These are phyloP conservation scores for Thalassiosira livingstoniorum DNA, from an alignment of 352 stramenopile genomes.

Conservation along the genomic window DNA sequence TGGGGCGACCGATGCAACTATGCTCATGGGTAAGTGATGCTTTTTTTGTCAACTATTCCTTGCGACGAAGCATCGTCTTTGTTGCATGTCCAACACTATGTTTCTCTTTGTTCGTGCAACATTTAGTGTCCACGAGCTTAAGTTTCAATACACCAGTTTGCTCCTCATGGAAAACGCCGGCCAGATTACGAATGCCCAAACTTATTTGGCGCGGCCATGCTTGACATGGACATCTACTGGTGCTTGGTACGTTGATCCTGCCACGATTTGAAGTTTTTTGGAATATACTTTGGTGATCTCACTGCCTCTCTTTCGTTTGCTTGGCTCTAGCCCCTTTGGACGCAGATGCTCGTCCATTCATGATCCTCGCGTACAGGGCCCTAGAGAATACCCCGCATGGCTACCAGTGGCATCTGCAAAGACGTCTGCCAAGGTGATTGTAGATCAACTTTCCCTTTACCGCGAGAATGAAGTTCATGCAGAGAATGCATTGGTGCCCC, in stretches of 20 bases:
- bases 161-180: constrained; percentile 51
- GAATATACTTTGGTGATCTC: constrained; percentile 7
- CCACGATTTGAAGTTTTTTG: constrained; percentile 1
- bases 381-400: constrained; percentile 39
- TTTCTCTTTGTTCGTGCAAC: too few relatives aligned
- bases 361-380: constrained; percentile 42
- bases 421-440: constrained; percentile 54
- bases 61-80: too few relatives aligned
- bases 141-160: constrained; percentile 51
- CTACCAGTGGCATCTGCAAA: constrained; percentile 48
- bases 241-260: constrained; percentile 49
- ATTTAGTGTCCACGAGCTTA: constrained; percentile 59
- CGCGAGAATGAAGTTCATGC: constrained; percentile 46
- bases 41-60: too few relatives aligned
- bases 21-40: constrained; percentile 54
- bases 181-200: constrained; percentile 54
- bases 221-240: constrained; percentile 53
- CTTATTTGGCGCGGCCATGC: constrained; percentile 41
- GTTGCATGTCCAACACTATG: too few relatives aligned
- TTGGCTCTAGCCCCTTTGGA: constrained; percentile 12
- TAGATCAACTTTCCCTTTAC: constrained; percentile 45
- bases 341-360: constrained; percentile 48
- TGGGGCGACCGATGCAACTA: constrained; percentile 42
- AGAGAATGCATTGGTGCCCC: constrained; percentile 50
- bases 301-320: constrained; percentile 3